Conservation (phyloP, 2,329 filamentous ascomycete species). For the Arthrinium phaeospermum region DNA sequence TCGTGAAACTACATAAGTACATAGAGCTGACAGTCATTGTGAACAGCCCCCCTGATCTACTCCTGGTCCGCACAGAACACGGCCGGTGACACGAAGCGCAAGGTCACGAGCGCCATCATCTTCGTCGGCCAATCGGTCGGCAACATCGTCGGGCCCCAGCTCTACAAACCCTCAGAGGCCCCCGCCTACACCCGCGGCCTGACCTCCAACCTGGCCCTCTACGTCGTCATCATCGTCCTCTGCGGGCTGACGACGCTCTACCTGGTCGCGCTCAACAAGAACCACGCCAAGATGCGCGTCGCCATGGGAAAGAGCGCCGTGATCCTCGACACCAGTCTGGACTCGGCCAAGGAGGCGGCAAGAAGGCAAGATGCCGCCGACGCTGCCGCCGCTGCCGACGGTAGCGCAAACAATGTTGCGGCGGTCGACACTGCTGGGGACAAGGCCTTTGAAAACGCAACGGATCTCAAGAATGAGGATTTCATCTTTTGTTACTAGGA, state of each 20-base stretch:
- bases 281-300: slow-evolving; percentile 45
- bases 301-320: slow-evolving; percentile 64
- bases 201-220: slow-evolving; percentile 64
- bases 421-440: slow-evolving; percentile 43
- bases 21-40: slow-evolving; percentile 24
- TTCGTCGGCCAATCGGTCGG: slow-evolving; percentile 70
- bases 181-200: slow-evolving; percentile 63
- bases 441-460: slow-evolving; percentile 62
- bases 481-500: slow-evolving; percentile 63
- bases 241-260: slow-evolving; percentile 40
- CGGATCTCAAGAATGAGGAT: slow-evolving; percentile 67
- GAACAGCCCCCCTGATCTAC: slow-evolving; percentile 62
- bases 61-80: slow-evolving; percentile 68
- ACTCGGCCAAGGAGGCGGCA: slow-evolving; percentile 50
- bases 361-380: slow-evolving; percentile 39
- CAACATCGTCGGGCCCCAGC: slow-evolving; percentile 69
- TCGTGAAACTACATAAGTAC: too few species aligned
- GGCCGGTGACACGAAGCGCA: slow-evolving; percentile 73
- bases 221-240: slow-evolving; percentile 62
- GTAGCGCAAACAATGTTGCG: slow-evolving; percentile 27
- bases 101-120: slow-evolving; percentile 67
- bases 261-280: slow-evolving; percentile 28
- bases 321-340: slow-evolving; percentile 65
- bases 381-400: slow-evolving; percentile 27
- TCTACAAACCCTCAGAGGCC: slow-evolving; percentile 66